A percentile compares a stretch with the other conserved stretches of the same genome.
These are phyloP conservation scores for Drechslerella coelobrocha DNA, from an alignment of 2,329 filamentous ascomycete genomes.

Conservation along the genomic window DNA sequence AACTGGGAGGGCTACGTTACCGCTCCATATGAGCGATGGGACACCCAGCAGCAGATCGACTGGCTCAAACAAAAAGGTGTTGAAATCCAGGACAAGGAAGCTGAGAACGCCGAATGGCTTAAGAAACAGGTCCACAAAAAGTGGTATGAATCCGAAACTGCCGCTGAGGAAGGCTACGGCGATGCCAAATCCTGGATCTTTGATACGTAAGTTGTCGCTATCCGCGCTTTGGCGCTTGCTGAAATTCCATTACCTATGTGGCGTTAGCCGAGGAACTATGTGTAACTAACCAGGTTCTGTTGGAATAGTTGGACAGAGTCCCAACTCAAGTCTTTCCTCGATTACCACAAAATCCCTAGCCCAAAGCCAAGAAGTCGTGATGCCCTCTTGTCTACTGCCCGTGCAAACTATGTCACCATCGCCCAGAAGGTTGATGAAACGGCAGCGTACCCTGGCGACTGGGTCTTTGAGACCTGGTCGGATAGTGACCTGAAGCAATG, in stretches of 20 bases:
- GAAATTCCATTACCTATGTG: constrained; percentile 34
- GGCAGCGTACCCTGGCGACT: constrained; percentile 86
- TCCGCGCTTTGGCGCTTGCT: too few species aligned
- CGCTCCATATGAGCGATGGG: constrained; percentile 78
- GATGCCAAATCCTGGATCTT: constrained; percentile 89
- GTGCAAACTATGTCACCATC: constrained; percentile 78
- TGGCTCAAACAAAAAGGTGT: constrained; percentile 76
- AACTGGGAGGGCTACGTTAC: constrained; percentile 85
- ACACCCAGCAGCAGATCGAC: constrained; percentile 69
- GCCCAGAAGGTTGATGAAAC: constrained; percentile 80
- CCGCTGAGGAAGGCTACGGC: constrained; percentile 73
- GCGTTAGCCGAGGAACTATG: constrained; percentile 6
- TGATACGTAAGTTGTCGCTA: constrained; percentile 73
- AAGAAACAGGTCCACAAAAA: constrained; percentile 72
- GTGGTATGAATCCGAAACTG: constrained; percentile 82
- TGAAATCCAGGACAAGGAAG: constrained; percentile 71
- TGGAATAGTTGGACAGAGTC: constrained; percentile 81
- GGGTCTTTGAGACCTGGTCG: constrained; percentile 83
- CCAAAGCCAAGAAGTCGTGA: constrained; percentile 88
- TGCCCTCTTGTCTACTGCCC: constrained; percentile 75
- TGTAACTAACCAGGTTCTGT: constrained; percentile 30
- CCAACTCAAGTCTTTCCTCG: constrained; percentile 89
- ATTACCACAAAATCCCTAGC: constrained; percentile 83
- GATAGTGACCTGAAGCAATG: constrained; percentile 66
- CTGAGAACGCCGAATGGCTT: constrained; percentile 72